Percentiles rank a stretch among this genome's conserved stretches.
Evolutionary conservation across 2,329 filamentous ascomycete genomes (phyloP).

Genomic region (Colletotrichum gigasporum): DNA sequence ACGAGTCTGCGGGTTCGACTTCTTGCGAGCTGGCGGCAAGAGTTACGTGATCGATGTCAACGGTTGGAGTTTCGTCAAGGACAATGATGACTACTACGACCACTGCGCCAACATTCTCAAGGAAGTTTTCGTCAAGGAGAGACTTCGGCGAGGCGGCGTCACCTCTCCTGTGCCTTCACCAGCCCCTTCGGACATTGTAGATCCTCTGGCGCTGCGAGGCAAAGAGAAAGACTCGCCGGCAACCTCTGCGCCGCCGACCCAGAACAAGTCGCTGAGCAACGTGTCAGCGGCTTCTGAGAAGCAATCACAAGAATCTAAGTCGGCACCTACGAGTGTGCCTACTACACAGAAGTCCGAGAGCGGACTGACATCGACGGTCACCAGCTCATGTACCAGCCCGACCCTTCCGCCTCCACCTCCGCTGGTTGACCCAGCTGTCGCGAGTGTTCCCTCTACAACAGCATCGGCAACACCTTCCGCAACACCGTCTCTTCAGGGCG

Average conservation of each 20-base stretch:
- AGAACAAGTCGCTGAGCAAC: conserved; percentile 25
- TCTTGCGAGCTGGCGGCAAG: conserved; percentile 85
- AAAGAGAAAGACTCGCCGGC: conserved; percentile 51
- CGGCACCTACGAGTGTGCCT: conserved; percentile 32
- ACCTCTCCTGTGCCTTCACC: conserved; percentile 62
- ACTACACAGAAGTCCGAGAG: conserved; percentile 46
- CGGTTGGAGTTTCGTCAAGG: conserved; percentile 99
- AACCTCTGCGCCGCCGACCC: conserved; percentile 9
- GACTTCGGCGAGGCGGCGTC: conserved; percentile 70
- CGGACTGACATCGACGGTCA: conserved; percentile 42
- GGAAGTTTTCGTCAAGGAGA: conserved; percentile 88
- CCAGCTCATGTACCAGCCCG: conserved; percentile 48
- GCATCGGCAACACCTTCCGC: conserved; percentile 50
- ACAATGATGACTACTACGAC: conserved; percentile 98
- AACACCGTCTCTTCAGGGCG: conserved; percentile 47
- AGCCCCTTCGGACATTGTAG: conserved; percentile 50
- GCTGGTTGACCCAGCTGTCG: conserved; percentile 20
- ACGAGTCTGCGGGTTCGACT: conserved; percentile 93
- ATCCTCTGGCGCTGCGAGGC: conserved; percentile 42
- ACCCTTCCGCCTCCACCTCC: conserved; percentile 43
- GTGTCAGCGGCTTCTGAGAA: conserved; percentile 21
- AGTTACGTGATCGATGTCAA: conserved; percentile 99
- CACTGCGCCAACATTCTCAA: conserved; percentile 86
- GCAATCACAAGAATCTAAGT: conserved; percentile 27
- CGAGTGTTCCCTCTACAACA: conserved; percentile 46